These are phyloP conservation scores for Chlorella sp. DNA, from an alignment of 139 green algal genomes.

Conservation along the genomic window DNA sequence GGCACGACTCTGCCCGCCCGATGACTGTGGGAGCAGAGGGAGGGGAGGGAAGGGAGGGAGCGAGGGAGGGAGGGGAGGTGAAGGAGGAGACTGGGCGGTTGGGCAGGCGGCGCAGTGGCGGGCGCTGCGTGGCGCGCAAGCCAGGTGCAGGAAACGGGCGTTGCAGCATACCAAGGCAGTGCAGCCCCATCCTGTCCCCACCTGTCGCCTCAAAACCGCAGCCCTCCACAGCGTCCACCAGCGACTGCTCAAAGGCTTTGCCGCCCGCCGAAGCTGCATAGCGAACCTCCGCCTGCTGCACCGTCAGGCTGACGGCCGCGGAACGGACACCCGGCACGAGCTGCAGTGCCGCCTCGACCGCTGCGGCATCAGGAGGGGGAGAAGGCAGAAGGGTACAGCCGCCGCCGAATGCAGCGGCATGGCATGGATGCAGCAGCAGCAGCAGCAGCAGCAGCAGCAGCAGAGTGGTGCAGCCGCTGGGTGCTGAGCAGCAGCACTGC, in stretches of 20 bases:
- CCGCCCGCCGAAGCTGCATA: slow-evolving; percentile 46
- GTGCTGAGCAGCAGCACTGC: no score
- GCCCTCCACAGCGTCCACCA: slow-evolving; percentile 73
- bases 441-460: no score
- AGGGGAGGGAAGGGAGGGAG: no score
- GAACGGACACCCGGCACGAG: slow-evolving; percentile 28
- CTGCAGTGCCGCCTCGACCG: slow-evolving; percentile 44
- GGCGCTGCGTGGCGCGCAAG: no score
- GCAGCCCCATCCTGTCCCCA: neutral
- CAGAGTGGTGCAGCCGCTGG: no score
- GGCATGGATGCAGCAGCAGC: no score
- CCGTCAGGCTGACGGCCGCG: slow-evolving; percentile 58
- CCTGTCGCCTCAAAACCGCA: slow-evolving; percentile 70
- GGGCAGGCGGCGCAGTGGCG: no score
- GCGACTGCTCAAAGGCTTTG: slow-evolving; percentile 37
- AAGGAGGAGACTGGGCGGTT: no score
- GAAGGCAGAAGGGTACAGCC: neutral
- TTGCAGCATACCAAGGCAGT: no score
- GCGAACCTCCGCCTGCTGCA: slow-evolving; percentile 68
- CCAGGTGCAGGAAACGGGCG: no score
- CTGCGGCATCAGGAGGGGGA: neutral
- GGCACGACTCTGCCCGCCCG: slow-evolving; percentile 28
- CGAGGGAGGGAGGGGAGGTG: no score
- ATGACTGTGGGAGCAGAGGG: neutral
- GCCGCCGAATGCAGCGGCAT: no score